Evolutionary conservation across 768 basidiomycete species (phyloP), one percentile per base, ranked within the genome.

Genomic region (Russula abietina): DNA sequence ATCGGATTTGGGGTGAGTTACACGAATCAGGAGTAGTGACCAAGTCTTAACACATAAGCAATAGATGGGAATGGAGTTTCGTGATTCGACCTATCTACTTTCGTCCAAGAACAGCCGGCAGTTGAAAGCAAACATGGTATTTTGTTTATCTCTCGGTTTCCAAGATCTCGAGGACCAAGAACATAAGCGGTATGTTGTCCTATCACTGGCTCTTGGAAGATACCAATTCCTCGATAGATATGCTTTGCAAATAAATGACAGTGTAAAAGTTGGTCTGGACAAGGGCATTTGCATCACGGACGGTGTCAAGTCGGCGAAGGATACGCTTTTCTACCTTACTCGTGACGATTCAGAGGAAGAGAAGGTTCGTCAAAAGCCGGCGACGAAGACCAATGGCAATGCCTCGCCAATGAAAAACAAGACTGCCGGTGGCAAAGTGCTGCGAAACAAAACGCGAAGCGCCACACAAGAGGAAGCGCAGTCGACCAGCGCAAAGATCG

Each of bases 41-140:
- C 11, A 39, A 36, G 33, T 48, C 19, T 36, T 55, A 60, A 64
- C 54, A 30, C 54, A 19, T 24, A 26, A 5, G 26, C 48, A 51
- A 59, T 68, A 98, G 95, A 98, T 87, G 73, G 96, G 96, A 7
- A 84, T 98, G 71, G 96, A 99, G 73, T 98, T 95, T 76, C 85
- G 94, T 46, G 96, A 99, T 71, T 84, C 88, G 11, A 78, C 85
- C 0, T 97, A 94, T 72, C 75, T 94, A 14, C 77, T 98, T 41
- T 88, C 88, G 5, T 66, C 85, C 9, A 98, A 96, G 77, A 96
- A 92, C 69, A 75, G 75, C 8, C 85, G 88, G 11, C 75, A 75
- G 16, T 72, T 98, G 54, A 85, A 83, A 70, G 77, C 85, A 57
- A 86, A 87, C 70, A 97, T 96, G 94, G 81, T 91, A 30, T 79